phyloP scores from a whole-genome alignment of 345 rosid genomes.

The Cochlearia excelsa region DNA sequence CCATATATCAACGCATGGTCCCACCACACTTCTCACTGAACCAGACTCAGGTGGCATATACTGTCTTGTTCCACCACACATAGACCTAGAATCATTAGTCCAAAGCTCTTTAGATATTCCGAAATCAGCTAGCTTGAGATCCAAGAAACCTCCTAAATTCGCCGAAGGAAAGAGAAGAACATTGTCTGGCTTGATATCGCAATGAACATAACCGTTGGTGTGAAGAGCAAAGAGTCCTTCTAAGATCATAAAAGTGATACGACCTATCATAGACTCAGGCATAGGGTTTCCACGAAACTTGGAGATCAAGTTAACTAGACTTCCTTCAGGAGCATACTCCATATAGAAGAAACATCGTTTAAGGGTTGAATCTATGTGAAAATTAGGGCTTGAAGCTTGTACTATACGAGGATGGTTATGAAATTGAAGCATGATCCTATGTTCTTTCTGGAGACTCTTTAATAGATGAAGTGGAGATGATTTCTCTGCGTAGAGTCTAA shows the following conservation, averaged over 20 bases:
- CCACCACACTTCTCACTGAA: background rate
- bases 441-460: background rate
- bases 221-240: constrained; percentile 10
- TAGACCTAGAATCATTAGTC: background rate
- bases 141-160: background rate
- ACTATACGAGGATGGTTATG: background rate
- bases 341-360: constrained; percentile 4
- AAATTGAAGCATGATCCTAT: constrained; percentile 1
- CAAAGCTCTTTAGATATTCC: constrained; percentile 5
- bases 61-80: constrained; percentile 3
- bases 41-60: constrained; percentile 12
- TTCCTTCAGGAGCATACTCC: constrained; percentile 6
- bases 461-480: background rate
- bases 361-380: background rate
- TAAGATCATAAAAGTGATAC: constrained; percentile 6
- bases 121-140: constrained; percentile 9
- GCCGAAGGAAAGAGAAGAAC: constrained; percentile 8
- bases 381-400: background rate
- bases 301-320: background rate
- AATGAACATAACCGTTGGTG: constrained; percentile 8
- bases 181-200: constrained; percentile 1
- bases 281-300: background rate
- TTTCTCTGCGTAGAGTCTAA: background rate
- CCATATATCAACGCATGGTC: constrained; percentile 22
- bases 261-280: background rate